These are phyloP conservation scores for Phytophthora fragariae DNA, from an alignment of 352 stramenopile genomes.

Conservation along the genomic window DNA sequence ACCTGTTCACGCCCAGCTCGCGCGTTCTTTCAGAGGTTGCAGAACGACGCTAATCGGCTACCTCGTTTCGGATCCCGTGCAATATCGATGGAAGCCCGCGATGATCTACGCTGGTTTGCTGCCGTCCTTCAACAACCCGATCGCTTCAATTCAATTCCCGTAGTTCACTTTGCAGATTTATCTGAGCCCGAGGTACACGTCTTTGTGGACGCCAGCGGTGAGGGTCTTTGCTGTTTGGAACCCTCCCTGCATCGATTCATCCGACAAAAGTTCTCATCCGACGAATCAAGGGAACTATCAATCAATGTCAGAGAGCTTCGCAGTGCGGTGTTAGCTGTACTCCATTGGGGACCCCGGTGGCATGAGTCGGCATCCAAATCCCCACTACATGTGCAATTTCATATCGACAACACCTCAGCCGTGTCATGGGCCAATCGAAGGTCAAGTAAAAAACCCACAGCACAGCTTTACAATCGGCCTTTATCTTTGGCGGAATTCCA, in stretches of 20 bases:
- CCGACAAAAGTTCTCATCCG: neutral
- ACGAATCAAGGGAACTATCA: neutral
- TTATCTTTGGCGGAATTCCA: slow-evolving; percentile 33
- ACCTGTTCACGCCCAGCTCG: slow-evolving; percentile 4
- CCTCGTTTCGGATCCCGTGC: neutral
- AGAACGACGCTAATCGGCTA: neutral
- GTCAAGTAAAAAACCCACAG: neutral
- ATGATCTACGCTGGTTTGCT: slow-evolving; percentile 15
- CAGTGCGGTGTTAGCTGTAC: slow-evolving; percentile 16
- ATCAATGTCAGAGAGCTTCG: slow-evolving; percentile 32
- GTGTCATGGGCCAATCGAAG: slow-evolving; percentile 19
- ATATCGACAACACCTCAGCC: slow-evolving; percentile 24
- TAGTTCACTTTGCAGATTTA: slow-evolving; percentile 13
- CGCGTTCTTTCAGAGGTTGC: slow-evolving; percentile 7
- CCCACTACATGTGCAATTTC: slow-evolving; percentile 10
- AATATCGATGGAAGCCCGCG: neutral
- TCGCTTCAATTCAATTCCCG: slow-evolving; percentile 23
- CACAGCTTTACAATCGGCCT: slow-evolving; percentile 18
- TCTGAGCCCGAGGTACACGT: slow-evolving; percentile 13
- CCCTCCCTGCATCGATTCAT: slow-evolving; percentile 4
- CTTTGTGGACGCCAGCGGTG: slow-evolving; percentile 28
- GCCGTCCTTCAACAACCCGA: neutral
- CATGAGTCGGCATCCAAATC: neutral
- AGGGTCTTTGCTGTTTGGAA: slow-evolving; percentile 21
- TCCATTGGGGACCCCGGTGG: slow-evolving; percentile 22